phyloP scores from a whole-genome alignment of 345 rosid genomes.

The Psidium friedrichsthalianum region DNA sequence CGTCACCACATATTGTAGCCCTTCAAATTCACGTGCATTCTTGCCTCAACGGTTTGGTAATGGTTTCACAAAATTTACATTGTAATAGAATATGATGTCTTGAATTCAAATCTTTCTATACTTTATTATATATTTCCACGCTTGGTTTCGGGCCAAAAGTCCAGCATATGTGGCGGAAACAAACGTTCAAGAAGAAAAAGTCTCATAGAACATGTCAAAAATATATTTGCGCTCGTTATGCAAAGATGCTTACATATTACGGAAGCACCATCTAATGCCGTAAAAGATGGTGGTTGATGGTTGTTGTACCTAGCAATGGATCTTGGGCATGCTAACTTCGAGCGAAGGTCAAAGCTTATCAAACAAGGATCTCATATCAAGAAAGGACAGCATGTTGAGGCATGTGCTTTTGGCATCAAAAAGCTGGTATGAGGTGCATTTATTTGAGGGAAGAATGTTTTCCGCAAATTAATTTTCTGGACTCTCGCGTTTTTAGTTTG shows the following conservation, averaged over 20 bases:
- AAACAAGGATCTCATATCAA: too few species aligned
- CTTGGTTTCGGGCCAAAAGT: too few species aligned
- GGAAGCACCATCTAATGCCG: too few species aligned
- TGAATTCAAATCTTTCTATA: neutral
- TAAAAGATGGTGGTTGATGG: too few species aligned
- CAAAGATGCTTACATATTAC: neutral
- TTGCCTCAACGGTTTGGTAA: neutral
- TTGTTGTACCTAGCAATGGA: too few species aligned
- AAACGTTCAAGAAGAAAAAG: neutral
- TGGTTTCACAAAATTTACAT: too few species aligned
- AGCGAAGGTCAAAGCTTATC: too few species aligned
- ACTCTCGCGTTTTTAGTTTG: neutral
- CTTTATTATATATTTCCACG: too few species aligned
- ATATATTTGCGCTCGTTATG: too few species aligned
- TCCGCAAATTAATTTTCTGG: too few species aligned
- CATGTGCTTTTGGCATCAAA: neutral
- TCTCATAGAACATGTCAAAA: neutral
- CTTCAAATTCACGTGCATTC: neutral
- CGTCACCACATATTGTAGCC: neutral
- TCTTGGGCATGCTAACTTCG: neutral
- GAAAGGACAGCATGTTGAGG: too few species aligned
- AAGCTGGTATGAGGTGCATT: neutral
- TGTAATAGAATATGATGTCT: rapidly evolving
- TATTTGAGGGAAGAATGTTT: neutral
- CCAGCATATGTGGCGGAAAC: too few species aligned